Evolutionary conservation across 2,329 filamentous ascomycete species (phyloP).

Genomic region (Dothiorella sarmentorum): DNA sequence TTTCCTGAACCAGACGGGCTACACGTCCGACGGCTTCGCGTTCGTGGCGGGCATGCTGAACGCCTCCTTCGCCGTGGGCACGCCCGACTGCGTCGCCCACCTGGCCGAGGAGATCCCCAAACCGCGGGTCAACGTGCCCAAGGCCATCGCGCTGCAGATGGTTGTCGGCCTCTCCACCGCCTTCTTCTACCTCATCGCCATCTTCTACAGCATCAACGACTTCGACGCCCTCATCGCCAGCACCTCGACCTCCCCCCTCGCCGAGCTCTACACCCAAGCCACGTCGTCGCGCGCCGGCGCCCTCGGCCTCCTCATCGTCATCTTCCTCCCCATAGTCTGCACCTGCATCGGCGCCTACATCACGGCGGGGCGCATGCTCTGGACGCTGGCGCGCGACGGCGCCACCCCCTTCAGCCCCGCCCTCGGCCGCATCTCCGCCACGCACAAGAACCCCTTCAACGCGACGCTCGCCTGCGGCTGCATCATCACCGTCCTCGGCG

Average conservation of each 20-base stretch:
- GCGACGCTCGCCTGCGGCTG: slow-evolving; percentile 52
- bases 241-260: slow-evolving; percentile 57
- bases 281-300: slow-evolving; percentile 41
- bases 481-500: slow-evolving; percentile 56
- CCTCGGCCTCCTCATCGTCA: slow-evolving; percentile 48
- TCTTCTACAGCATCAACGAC: slow-evolving; percentile 58
- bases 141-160: slow-evolving; percentile 39
- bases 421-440: slow-evolving; percentile 47
- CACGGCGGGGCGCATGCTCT: slow-evolving; percentile 60
- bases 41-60: slow-evolving; percentile 66
- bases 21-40: slow-evolving; percentile 55
- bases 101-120: slow-evolving; percentile 50
- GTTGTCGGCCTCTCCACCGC: slow-evolving; percentile 36
- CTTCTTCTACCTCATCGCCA: slow-evolving; percentile 37
- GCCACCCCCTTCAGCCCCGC: slow-evolving; percentile 53
- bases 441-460: slow-evolving; percentile 52
- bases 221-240: slow-evolving; percentile 52
- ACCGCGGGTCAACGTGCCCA: slow-evolving; percentile 39
- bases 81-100: slow-evolving; percentile 62
- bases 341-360: slow-evolving; percentile 57
- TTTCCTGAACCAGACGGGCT: slow-evolving; percentile 47
- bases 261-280: slow-evolving; percentile 60
- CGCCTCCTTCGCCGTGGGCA: slow-evolving; percentile 65
- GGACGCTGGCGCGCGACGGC: slow-evolving; percentile 58
- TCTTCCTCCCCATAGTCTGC: slow-evolving; percentile 52